Conservation (phyloP, 140 eudicot genomes). For the Senecio squalidus region DNA sequence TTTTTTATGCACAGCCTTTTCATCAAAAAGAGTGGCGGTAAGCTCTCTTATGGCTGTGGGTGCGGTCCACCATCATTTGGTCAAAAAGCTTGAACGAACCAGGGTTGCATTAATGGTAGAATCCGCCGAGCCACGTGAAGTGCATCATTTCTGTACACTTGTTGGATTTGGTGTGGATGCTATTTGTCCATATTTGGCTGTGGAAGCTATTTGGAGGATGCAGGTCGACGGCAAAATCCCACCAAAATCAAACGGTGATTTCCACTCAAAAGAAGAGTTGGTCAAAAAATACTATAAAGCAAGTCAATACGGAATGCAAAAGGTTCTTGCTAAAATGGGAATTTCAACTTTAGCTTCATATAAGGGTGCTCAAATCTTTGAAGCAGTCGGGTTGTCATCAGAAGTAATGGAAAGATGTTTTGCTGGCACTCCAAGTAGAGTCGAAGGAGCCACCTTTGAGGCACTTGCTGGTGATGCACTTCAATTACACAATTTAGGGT, state of each 20-base stretch:
- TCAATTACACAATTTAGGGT: constrained; percentile 70
- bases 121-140: constrained; percentile 99
- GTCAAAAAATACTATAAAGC: constrained; percentile 86
- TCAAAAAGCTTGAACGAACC: constrained; percentile 85
- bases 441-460: constrained; percentile 98
- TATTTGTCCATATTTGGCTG: constrained; percentile 89
- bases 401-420: constrained; percentile 96
- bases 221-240: constrained; percentile 98
- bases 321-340: constrained; percentile 98
- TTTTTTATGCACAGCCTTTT: constrained; percentile 68
- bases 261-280: constrained; percentile 75
- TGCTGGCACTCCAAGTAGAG: constrained; percentile 93
- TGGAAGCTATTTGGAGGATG: constrained; percentile 95
- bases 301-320: constrained; percentile 94
- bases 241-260: constrained; percentile 81
- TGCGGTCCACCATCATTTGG: constrained; percentile 96
- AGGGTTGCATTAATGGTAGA: constrained; percentile 80
- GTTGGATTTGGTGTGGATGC: constrained; percentile 99
- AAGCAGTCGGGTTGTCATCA: constrained; percentile 95
- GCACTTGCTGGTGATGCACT: constrained; percentile 83
- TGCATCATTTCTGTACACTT: constrained; percentile 95
- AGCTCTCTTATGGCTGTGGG: constrained; percentile 96
- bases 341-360: constrained; percentile 95
- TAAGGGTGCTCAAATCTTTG: constrained; percentile 98
- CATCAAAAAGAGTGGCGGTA: constrained; percentile 78